These are phyloP conservation scores for Silene uniflora DNA, from an alignment of 148 eudicot genomes.

Conservation along the genomic window DNA sequence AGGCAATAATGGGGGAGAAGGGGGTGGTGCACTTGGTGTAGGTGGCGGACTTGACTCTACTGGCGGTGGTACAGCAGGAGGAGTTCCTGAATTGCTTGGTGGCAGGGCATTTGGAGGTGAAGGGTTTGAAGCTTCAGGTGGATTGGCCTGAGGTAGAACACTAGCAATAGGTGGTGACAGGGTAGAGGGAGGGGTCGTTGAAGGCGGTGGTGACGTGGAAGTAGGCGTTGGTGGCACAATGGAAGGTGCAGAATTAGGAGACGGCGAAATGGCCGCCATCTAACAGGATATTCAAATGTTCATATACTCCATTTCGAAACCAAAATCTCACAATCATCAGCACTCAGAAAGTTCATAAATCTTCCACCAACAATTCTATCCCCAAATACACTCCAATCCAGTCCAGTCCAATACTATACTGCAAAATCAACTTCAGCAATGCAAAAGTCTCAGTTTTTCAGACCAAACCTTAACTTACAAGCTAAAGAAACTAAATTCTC, in stretches of 20 bases:
- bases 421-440: conserved; percentile 3
- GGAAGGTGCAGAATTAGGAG: conserved; percentile 41
- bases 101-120: conserved; percentile 32
- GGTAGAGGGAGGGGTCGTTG: conserved; percentile 19
- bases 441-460: conserved; percentile 17
- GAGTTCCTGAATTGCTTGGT: conserved; percentile 23
- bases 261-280: conserved; percentile 40
- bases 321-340: conserved; percentile 1
- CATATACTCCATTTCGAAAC: conserved; percentile 8
- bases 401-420: background rate
- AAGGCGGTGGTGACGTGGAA: conserved; percentile 22
- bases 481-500: conserved; percentile 18
- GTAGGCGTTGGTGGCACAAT: conserved; percentile 30
- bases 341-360: conserved; percentile 15
- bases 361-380: conserved; percentile 12
- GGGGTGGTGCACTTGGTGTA: conserved; percentile 26
- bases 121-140: conserved; percentile 32
- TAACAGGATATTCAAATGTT: conserved; percentile 17
- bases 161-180: background rate
- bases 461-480: conserved; percentile 15
- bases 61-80: conserved; percentile 35
- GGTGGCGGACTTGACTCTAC: conserved; percentile 33
- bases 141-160: conserved; percentile 29
- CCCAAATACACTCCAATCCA: background rate
- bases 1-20: conserved; percentile 24